A percentile compares a stretch with the other conserved stretches of the same genome.
Conservation (phyloP, 306 rosid genomes). For the Lagenaria siceraria region DNA sequence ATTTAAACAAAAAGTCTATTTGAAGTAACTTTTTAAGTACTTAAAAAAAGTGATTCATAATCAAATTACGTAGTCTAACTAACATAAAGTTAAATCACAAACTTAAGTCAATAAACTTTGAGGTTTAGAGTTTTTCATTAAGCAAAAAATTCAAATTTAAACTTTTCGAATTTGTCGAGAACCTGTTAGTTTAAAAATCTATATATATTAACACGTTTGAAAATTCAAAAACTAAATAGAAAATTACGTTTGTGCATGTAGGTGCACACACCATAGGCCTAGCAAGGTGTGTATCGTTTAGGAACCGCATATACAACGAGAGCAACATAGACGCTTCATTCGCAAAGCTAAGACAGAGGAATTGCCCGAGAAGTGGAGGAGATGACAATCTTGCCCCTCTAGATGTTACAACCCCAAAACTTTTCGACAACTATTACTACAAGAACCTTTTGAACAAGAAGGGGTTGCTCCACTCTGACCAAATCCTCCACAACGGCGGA, state of each 20-base stretch:
- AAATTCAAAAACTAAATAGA: not conserved
- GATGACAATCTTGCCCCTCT: conserved; percentile 3
- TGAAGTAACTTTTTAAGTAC: no score
- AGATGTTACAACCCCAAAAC: not conserved
- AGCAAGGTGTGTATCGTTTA: conserved; percentile 12
- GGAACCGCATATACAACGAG: conserved; percentile 16
- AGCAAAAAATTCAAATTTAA: no score
- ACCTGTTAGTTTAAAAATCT: no score
- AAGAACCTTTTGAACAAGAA: conserved; percentile 5
- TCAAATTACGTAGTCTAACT: no score
- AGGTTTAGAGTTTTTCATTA: no score
- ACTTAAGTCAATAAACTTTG: no score
- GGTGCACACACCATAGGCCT: conserved; percentile 29
- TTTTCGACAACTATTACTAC: conserved; percentile 21
- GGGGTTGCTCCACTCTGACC: conserved; percentile 26
- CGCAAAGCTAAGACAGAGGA: not conserved
- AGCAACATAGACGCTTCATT: conserved; percentile 9
- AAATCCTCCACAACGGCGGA: conserved; percentile 14
- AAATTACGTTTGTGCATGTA: not conserved
- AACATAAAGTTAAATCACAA: no score
- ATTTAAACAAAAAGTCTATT: no score
- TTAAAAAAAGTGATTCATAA: no score
- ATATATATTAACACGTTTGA: no score
- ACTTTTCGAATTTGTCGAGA: no score
- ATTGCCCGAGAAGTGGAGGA: conserved; percentile 15